Base-by-base conservation (phyloP, 805 yeast species). In the Jamesozyma rosinii region DNA sequence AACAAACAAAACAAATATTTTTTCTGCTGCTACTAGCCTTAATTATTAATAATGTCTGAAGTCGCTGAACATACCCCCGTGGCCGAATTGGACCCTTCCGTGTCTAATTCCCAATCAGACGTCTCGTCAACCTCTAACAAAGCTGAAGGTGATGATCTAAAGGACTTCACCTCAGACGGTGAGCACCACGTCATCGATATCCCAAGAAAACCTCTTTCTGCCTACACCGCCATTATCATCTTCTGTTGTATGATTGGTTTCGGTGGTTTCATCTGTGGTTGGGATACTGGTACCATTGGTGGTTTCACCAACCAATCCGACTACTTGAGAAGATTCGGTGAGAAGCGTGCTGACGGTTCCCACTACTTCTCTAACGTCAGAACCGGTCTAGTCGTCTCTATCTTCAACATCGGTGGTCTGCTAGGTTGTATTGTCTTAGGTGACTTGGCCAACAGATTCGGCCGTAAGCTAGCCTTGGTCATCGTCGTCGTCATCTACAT, bases 271-370 rank as follows among this genome's bases (percentile, higher is more conserved):
- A 48, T 54, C 35, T 81, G 78, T 54, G 89, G 89, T 53, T 81
- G 82, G 75, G 89, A 81, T 67, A 81, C 87, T 39, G 89, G 88
- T 71, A 81, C 88, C 54, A 78, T 81, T 62, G 76, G 83, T 24
- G 87, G 87, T 52, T 79, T 80, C 55, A 81, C 79, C 40, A 74
- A 76, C 55, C 61, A 62, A 54, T 52, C 72, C 17, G 83, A 80
- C 54, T 81, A 72, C 65, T 55, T 63, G 40, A 48, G 54, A 33
- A 69, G 85, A 58, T 81, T 81, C 51, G 87, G 86, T 59, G 67
- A 70, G 50, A 18, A 51, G 4, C 49, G 64, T 45, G 35, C 57
- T 11, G 50, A 54, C 1, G 83, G 83, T 46, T 65, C 54, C 3
- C 58, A 64, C 53, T 67, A 68, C 51, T 58, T 77, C 44, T 71